Base-by-base conservation (phyloP, 495 filamentous ascomycete species). In the Halenospora varia region DNA sequence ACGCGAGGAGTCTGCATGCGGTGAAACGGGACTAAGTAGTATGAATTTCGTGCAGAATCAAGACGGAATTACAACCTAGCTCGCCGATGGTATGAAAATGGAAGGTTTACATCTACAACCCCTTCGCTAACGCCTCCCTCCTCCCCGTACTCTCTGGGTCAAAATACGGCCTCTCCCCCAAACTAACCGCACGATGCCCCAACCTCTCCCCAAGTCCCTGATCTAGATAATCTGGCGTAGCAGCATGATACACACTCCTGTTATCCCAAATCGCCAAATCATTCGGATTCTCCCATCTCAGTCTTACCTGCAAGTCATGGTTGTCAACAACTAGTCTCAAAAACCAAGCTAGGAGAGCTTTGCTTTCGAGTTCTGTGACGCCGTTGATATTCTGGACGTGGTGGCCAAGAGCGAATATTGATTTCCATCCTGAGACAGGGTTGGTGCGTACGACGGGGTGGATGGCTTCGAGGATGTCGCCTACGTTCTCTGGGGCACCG, bases 251-350 rank as follows among this genome's bases (percentile, higher is more conserved):
- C 2, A 82, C 79, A 39, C 77, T 81, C 9, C 88, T 72, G 59
- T 92, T 92, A 68, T 92, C 89, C 88, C 89, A 93, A 62, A 93
- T 90, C 1, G 88, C 87, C 11, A 88, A 51, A 68, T 87, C 82
- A 65, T 86, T 84, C 10, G 66, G 63, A 55, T 81, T 81, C 53
- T 79, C 67, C 87, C 85, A 92, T 25, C 76, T 68, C 57, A 76
- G 67, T n/a, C 89, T 73, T 0, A 89, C 86, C 72, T 94, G 89
- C 52, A 90, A 65, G 64, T 94, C 88, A 63, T 92, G 89, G 62
- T 92, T 92, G 66, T 91, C 83, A 10, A 80, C 76, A 49, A 92
- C 77, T 6, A 90, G 69, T 48, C 49, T 63, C 6, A 82, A 69
- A 56, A 92, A 85, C 79, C 80, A 83, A 17, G 81, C 65, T 2